Evolutionary conservation across 192 early-diverging fungal genomes (phyloP), one percentile per base, ranked within the genome.

Genomic region (Podila clonocystis): DNA sequence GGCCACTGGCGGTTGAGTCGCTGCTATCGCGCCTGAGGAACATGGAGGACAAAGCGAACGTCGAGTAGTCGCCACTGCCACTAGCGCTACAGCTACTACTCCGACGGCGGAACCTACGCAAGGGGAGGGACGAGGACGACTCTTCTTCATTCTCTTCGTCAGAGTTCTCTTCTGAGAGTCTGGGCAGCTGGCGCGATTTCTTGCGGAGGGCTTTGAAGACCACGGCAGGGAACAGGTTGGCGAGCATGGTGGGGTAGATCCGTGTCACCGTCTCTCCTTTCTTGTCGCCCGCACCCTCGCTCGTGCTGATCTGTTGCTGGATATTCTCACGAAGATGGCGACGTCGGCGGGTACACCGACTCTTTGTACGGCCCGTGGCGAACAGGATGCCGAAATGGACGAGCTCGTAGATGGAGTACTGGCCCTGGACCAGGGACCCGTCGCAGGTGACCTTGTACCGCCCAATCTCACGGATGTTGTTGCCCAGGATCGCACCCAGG

Each of bases 381-480:
- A 64, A 61, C 9, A 80, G 67, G 8, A 62, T 62, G 0, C 77
- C 77, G 33, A 69, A 80, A 26, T 80, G 70, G 3, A 80, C 70
- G 20, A 80, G 66, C 22, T 80, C 77, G 26, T 80, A 73, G 41
- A 80, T 73, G 0, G 77, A 48, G 36, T 69, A 80, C 22, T 68
- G 65, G 2, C 77, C 77, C 0, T 68, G 65, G 7, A 73, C 67
- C 3, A 73, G 30, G 9, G n/a, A 13, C 0, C 77, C 77, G 41
- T 80, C 70, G 45, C 77, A 80, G 50, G 77, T 80, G 15, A 80
- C 71, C 28, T 41, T 58, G 60, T 69, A 80, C 4, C 77, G 77
- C 1, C 77, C 77, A 60, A 80, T 80, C 49, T 80, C 77, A 5
- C 62, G 70, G 29, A 80, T 80, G 31, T 73, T 72, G 62, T 80